Conservation (phyloP, 352 stramenopile genomes). For the Plasmopara muralis region DNA sequence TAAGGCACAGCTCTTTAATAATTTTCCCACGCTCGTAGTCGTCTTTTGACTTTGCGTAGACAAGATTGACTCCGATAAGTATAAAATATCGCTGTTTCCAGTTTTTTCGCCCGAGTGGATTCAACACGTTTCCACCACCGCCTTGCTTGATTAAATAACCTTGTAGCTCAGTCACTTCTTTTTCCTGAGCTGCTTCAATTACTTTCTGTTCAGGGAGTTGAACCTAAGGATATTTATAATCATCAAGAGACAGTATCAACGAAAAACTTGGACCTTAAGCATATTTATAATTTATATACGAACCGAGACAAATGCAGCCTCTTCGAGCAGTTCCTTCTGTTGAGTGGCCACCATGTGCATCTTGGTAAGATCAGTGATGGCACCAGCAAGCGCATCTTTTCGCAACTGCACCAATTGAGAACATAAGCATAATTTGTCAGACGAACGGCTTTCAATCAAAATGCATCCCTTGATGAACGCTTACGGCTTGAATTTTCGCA, state of each 20-base stretch:
- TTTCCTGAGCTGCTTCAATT: conserved; percentile 69
- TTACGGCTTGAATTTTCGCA: conserved; percentile 57
- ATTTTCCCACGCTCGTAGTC: conserved; percentile 83
- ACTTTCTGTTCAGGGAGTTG: conserved; percentile 76
- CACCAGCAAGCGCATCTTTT: conserved; percentile 63
- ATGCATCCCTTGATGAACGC: conserved; percentile 5
- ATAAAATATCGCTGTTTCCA: conserved; percentile 89
- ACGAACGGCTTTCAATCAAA: neutral
- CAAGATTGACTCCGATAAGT: conserved; percentile 54
- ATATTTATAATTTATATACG: conserved; percentile 1
- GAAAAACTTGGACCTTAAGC: neutral
- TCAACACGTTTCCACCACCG: conserved; percentile 66
- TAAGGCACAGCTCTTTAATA: conserved; percentile 78
- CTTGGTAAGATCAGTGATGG: conserved; percentile 52
- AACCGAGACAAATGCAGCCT: conserved; percentile 74
- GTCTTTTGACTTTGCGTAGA: conserved; percentile 82
- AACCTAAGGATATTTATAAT: conserved; percentile 20
- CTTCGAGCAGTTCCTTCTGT: conserved; percentile 66
- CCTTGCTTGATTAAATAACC: conserved; percentile 86
- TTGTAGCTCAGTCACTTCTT: conserved; percentile 55
- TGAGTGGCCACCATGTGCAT: conserved; percentile 65
- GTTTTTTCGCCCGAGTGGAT: conserved; percentile 73
- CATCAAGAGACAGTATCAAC: neutral
- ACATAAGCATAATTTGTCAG: neutral
- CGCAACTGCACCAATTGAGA: conserved; percentile 32